Evolutionary conservation across 345 rosid species (phyloP).

Genomic region (Cardiospermum halicacabum): DNA sequence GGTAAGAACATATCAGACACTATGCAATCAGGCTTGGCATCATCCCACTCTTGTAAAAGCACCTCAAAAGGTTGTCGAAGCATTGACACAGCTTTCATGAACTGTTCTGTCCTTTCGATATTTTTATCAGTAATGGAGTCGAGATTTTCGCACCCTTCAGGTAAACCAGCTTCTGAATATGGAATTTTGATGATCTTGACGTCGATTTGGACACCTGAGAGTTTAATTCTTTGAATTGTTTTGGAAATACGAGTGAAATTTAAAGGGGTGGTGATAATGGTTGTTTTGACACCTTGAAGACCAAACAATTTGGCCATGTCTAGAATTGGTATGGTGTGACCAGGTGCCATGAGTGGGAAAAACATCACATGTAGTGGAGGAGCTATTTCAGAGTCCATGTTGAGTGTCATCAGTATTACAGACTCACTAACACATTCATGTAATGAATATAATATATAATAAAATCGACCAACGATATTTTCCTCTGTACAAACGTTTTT

Average conservation of each 20-base stretch:
- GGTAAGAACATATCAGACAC: conserved; percentile 28
- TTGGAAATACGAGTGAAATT: conserved; percentile 23
- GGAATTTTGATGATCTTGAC: conserved; percentile 36
- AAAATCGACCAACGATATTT: neutral
- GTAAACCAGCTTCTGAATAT: conserved; percentile 33
- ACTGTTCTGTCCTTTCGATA: conserved; percentile 13
- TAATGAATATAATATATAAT: no score
- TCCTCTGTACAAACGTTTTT: neutral
- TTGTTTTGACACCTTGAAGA: conserved; percentile 32
- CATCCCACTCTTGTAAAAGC: conserved; percentile 4
- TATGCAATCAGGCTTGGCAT: conserved; percentile 38
- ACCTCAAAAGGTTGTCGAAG: conserved; percentile 23
- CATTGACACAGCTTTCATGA: conserved; percentile 21
- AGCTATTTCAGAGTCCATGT: conserved; percentile 18
- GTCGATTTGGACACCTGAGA: conserved; percentile 24
- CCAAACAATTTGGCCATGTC: conserved; percentile 52
- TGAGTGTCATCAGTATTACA: neutral
- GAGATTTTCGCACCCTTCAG: conserved; percentile 35
- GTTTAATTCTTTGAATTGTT: conserved; percentile 20
- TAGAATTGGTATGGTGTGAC: conserved; percentile 43
- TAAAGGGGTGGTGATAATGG: conserved; percentile 44
- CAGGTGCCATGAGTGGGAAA: conserved; percentile 50
- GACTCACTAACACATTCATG: no score
- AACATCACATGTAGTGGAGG: conserved; percentile 33
- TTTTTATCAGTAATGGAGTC: conserved; percentile 16